Evolutionary conservation across 345 rosid genomes (phyloP), one percentile per base, ranked within the genome.

Genomic region (Mercurialis annua): DNA sequence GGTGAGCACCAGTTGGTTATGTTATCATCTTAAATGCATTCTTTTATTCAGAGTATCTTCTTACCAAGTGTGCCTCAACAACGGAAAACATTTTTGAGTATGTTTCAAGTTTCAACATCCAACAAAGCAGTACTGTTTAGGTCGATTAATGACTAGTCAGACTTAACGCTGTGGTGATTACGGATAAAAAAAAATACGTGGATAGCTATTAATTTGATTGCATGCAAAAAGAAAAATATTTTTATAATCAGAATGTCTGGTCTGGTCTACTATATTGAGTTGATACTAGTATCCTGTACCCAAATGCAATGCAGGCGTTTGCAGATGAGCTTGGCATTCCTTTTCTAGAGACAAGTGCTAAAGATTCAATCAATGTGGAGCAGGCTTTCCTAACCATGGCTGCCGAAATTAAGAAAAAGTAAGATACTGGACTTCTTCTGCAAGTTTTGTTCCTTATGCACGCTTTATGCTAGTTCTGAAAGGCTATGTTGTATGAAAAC

Each of bases 321-420:
- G 93, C 93, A 30, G 93, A 87, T 70, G 91, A 90, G 70, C 88
- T 86, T 6, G 91, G 90, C 67, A 86, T 90, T 67, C 91, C 91
- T 29, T 86, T 87, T 76, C 87, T 90, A 18, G 93, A 90, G 82
- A 87, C 96, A 47, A 90, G 93, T 79, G 96, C 96, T 67, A 87
- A 87, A 81, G 93, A 87, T 75, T 71, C 93, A 49, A 84, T 83
- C 59, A 90, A 90, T 10, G 96, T 90, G 50, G 96, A 87, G 66
- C 85, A 84, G 40, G 90, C 96, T 68, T 90, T 90, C 88, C 73
- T 90, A 72, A 90, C 92, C 29, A 90, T 87, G 88, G 90, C 93
- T 29, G 84, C 78, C 26, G 90, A 86, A 82, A 85, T 90, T 68
- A 88, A 86, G 90, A 85, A 83, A 73, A 86, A 69, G 97, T 90